Conservation (phyloP, 495 filamentous ascomycete species). For the Pyrenula massariospora region DNA sequence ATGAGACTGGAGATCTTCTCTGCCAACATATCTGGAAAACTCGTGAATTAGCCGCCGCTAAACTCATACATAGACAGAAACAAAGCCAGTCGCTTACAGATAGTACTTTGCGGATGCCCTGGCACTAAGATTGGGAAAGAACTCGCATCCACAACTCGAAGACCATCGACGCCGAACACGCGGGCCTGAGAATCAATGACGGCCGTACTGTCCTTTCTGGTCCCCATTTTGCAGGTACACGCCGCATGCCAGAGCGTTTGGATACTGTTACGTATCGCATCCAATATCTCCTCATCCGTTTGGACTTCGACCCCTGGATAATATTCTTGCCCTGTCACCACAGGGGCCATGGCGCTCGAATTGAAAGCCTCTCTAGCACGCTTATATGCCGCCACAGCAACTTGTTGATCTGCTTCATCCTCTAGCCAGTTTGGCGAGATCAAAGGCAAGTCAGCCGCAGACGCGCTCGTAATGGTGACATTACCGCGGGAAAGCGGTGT, state of each 20-base stretch:
- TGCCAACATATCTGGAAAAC: too few relatives aligned
- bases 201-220: slow-evolving; percentile 29
- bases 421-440: slow-evolving; percentile 47
- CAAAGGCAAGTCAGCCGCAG: slow-evolving; percentile 30
- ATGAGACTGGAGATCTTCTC: too few relatives aligned
- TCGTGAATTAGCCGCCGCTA: too few relatives aligned
- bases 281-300: background rate
- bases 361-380: slow-evolving; percentile 25
- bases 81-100: too few relatives aligned
- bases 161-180: slow-evolving; percentile 36
- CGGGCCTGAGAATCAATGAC: slow-evolving; percentile 42
- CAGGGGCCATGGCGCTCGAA: too few relatives aligned
- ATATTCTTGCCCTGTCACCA: background rate
- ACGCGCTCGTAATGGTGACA: slow-evolving; percentile 33
- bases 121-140: slow-evolving; percentile 44
- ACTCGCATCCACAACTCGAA: slow-evolving; percentile 50
- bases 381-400: slow-evolving; percentile 31
- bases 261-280: background rate
- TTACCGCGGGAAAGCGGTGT: slow-evolving; percentile 38
- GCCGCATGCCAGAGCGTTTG: background rate
- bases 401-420: slow-evolving; percentile 33
- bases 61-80: too few relatives aligned
- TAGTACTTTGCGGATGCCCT: slow-evolving; percentile 37
- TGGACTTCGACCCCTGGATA: background rate
- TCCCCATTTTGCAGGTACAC: slow-evolving; percentile 36